Evolutionary conservation across 805 yeast genomes (phyloP).

Genomic region (Nakazawaea peltata): DNA sequence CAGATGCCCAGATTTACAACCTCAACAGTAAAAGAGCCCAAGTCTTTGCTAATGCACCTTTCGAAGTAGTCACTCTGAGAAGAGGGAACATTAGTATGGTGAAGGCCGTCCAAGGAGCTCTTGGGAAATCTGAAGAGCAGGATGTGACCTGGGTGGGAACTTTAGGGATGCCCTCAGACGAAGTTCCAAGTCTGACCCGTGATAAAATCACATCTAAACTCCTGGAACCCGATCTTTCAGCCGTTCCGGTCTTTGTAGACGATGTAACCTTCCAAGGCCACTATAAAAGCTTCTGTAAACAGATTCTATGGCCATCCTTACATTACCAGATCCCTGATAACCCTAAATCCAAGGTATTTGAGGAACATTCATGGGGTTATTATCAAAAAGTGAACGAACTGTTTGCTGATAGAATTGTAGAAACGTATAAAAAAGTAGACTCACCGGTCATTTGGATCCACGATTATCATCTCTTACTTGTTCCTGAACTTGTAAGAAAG

Average conservation of each 20-base stretch:
- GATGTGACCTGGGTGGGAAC: slow-evolving; percentile 79
- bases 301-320: slow-evolving; percentile 92
- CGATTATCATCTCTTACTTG: slow-evolving; percentile 84
- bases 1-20: slow-evolving; percentile 31
- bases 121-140: no score
- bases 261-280: slow-evolving; percentile 86
- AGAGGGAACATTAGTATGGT: slow-evolving; percentile 85
- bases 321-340: slow-evolving; percentile 93
- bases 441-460: slow-evolving; percentile 89
- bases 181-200: slow-evolving; percentile 51
- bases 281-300: slow-evolving; percentile 86
- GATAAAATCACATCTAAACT: slow-evolving; percentile 42
- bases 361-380: slow-evolving; percentile 89
- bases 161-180: slow-evolving; percentile 84
- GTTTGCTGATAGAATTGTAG: slow-evolving; percentile 70
- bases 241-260: slow-evolving; percentile 61
- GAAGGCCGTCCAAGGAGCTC: slow-evolving; percentile 72
- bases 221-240: slow-evolving; percentile 38
- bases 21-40: slow-evolving; percentile 18
- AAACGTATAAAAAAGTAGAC: slow-evolving; percentile 65
- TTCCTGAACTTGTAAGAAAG: slow-evolving; percentile 77
- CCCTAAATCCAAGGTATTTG: slow-evolving; percentile 89
- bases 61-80: slow-evolving; percentile 61
- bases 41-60: slow-evolving; percentile 53
- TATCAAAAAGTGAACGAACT: slow-evolving; percentile 68